These are phyloP conservation scores for Tylopilus vinaceipallidus DNA, from an alignment of 768 basidiomycete genomes.

Conservation along the genomic window DNA sequence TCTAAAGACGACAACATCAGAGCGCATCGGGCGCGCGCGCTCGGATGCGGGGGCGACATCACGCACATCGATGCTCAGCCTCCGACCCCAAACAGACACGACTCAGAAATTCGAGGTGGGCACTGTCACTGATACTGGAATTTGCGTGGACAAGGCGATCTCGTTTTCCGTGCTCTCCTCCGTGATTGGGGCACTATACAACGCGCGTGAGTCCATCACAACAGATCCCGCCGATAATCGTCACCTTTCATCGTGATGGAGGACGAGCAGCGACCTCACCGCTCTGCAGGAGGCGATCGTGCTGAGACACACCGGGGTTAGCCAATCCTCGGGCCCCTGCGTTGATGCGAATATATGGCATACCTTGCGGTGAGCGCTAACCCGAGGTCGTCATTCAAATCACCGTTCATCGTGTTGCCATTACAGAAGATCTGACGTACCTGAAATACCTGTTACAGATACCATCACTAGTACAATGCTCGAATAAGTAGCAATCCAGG, in stretches of 20 bases:
- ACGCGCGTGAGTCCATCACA: slow-evolving; percentile 3
- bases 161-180: neutral
- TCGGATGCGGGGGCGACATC: neutral
- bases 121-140: neutral
- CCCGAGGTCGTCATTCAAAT: neutral
- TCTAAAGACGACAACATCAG: no score
- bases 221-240: no score
- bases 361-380: slow-evolving; percentile 21
- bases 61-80: no score
- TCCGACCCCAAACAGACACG: neutral
- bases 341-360: no score
- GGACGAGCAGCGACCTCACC: slow-evolving; percentile 16
- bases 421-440: no score
- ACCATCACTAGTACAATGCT: slow-evolving; percentile 5
- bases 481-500: neutral
- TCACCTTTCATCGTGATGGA: slow-evolving; percentile 2
- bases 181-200: neutral
- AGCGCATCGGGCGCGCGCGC: no score
- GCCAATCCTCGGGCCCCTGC: neutral
- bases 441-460: neutral
- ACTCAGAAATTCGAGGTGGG: neutral
- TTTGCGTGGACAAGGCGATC: slow-evolving; percentile 3
- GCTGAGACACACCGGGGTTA: neutral
- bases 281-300: slow-evolving; percentile 17
- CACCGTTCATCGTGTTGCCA: no score